A percentile compares a stretch with the other conserved stretches of the same genome.
Evolutionary conservation across 192 early-diverging fungal species (phyloP).

Genomic region (Pecoramyces ruminantium): DNA sequence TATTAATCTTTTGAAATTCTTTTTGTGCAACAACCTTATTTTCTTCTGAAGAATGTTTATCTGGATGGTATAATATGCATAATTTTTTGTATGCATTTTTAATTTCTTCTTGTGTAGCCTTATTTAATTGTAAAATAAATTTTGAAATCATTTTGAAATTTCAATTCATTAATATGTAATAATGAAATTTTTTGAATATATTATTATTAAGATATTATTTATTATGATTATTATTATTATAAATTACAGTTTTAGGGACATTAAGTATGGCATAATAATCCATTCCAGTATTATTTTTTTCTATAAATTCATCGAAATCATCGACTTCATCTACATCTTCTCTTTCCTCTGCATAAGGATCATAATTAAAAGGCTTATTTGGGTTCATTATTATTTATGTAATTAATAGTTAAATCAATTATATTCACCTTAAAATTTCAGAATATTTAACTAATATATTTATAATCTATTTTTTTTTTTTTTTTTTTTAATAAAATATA

Average conservation of each 20-base stretch:
- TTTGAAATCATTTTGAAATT: too few species aligned
- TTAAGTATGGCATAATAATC: constrained; percentile 55
- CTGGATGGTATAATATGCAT: constrained; percentile 63
- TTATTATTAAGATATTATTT: too few species aligned
- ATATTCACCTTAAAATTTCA: too few species aligned
- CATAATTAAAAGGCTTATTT: neutral
- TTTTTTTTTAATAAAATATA: too few species aligned
- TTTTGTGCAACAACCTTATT: constrained; percentile 45
- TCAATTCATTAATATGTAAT: too few species aligned
- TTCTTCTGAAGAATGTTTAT: constrained; percentile 47
- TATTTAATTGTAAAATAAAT: too few species aligned
- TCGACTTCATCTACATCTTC: neutral
- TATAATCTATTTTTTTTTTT: too few species aligned
- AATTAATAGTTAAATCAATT: too few species aligned
- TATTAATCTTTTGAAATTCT: constrained; percentile 58
- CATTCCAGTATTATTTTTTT: constrained; percentile 7
- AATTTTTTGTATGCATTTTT: constrained; percentile 56
- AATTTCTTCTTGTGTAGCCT: constrained; percentile 48
- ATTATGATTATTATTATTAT: too few species aligned
- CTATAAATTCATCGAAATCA: neutral
- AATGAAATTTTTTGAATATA: too few species aligned
- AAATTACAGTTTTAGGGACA: constrained; percentile 33
- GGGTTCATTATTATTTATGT: neutral
- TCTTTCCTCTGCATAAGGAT: neutral
- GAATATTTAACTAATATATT: too few species aligned